Evolutionary conservation across 2,329 filamentous ascomycete genomes (phyloP), one percentile per base, ranked within the genome.

Genomic region (Laburnicola sp.): DNA sequence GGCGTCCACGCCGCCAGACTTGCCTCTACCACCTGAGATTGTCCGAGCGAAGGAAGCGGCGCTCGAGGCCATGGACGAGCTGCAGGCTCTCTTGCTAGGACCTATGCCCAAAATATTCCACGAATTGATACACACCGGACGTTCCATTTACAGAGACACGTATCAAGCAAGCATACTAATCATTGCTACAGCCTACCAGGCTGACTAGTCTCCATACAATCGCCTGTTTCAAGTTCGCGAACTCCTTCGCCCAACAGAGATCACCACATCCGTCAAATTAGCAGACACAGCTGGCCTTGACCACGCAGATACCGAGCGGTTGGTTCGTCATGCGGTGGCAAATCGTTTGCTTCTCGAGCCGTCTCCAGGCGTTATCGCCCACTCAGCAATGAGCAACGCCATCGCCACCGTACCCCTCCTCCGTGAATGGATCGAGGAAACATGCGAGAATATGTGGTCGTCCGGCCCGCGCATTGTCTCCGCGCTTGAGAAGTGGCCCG

Each of bases 201-300:
- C 23, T 46, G n/a, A 48, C 52, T 6, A 49, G 41, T 21, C 53
- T 63, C n/a, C 57, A 62, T 50, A 59, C 61, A 4, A 59, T 66
- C 8, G 39, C 39, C 32, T 0, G 35, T 38, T 27, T 32, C 23
- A 37, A 46, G 9, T 43, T n/a, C 3, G 27, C 32, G 11, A 43
- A 28, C 21, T 30, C 9, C 3, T 36, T 21, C 11, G 11, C 11
- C 11, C 22, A 3, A 41, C 38, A 27, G 25, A 41, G 11, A 26
- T 2, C 27, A 22, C 38, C 5, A 31, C 27, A 6, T 34, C 21
- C 3, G 25, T 35, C 36, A 7, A 28, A 16, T 25, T 41, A 27
- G 38, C 38, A 16, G 26, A 41, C 3, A 25, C 22, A 25, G 38
- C 38, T 9, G 22, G 25, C 8, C 11, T 41, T 10, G 22, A 39